These are phyloP conservation scores for Triticum urartu DNA, from an alignment of 176 grass and related monocot genomes.

Conservation along the genomic window DNA sequence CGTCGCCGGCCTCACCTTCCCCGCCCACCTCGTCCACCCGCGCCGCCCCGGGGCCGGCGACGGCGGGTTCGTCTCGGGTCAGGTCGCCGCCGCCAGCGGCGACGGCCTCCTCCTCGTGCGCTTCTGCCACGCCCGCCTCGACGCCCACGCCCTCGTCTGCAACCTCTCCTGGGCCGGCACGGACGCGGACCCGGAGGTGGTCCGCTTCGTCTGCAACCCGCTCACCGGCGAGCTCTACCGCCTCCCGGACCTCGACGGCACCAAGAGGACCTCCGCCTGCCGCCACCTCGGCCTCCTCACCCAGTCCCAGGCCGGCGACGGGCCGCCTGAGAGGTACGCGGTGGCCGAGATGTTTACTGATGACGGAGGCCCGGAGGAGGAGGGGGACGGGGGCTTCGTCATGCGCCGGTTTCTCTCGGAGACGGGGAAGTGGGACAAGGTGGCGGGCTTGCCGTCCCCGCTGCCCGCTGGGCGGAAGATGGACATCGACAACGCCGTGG, in stretches of 20 bases:
- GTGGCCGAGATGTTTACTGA: background rate
- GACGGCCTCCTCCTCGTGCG: slow-evolving; percentile 28
- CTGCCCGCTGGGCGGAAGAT: background rate
- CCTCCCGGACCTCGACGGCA: slow-evolving; percentile 26
- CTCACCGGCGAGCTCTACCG: slow-evolving; percentile 23
- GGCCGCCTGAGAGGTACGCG: slow-evolving; percentile 4
- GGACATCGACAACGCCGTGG: background rate
- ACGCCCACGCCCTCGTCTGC: background rate
- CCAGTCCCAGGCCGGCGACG: background rate
- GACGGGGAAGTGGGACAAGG: slow-evolving; percentile 13
- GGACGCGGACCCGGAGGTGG: background rate
- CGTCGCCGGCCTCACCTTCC: slow-evolving; percentile 20
- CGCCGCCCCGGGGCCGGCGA: background rate
- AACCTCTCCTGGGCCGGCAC: background rate
- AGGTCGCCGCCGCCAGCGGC: background rate
- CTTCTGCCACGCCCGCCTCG: background rate
- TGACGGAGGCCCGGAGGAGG: background rate
- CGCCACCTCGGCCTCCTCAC: slow-evolving; percentile 21
- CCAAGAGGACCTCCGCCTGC: background rate
- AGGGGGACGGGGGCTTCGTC: background rate
- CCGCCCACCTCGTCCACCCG: slow-evolving; percentile 6
- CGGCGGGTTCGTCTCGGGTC: background rate
- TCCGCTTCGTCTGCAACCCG: slow-evolving; percentile 18
- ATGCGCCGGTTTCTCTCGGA: slow-evolving; percentile 32
- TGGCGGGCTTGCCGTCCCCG: background rate